Conservation (phyloP, 306 rosid genomes). For the Malus sylvestris region DNA sequence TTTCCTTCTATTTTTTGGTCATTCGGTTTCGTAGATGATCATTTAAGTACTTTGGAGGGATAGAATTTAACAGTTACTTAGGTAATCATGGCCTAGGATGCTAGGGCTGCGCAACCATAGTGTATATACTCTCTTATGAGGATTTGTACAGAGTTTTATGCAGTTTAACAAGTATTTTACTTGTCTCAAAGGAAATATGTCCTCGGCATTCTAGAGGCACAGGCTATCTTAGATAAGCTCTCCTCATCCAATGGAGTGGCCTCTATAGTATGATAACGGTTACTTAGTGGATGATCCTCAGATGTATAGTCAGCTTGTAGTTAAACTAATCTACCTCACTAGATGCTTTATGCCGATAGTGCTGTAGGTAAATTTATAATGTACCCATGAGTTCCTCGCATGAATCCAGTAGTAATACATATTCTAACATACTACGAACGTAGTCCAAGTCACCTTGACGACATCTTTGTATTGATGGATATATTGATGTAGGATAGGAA, state of each 20-base stretch:
- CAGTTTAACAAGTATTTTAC: background rate
- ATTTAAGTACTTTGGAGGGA: background rate
- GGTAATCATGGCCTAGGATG: background rate
- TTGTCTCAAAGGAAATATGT: background rate
- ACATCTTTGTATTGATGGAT: background rate
- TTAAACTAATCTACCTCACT: background rate
- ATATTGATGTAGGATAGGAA: background rate
- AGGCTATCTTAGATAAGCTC: background rate
- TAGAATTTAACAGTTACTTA: background rate
- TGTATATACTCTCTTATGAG: background rate
- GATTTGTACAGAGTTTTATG: background rate
- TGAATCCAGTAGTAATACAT: background rate
- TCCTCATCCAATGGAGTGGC: background rate
- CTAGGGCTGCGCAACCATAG: background rate
- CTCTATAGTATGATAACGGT: background rate
- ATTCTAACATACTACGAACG: background rate
- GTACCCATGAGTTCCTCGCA: background rate
- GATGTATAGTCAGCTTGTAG: background rate
- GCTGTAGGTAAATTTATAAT: background rate
- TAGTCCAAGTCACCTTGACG: background rate
- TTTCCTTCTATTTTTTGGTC: background rate
- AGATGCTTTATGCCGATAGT: background rate
- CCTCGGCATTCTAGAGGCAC: background rate
- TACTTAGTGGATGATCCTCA: background rate
- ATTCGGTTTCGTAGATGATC: background rate